These are phyloP conservation scores for Paecilomyces niveus DNA, from an alignment of 2,329 filamentous ascomycete genomes.

Conservation along the genomic window DNA sequence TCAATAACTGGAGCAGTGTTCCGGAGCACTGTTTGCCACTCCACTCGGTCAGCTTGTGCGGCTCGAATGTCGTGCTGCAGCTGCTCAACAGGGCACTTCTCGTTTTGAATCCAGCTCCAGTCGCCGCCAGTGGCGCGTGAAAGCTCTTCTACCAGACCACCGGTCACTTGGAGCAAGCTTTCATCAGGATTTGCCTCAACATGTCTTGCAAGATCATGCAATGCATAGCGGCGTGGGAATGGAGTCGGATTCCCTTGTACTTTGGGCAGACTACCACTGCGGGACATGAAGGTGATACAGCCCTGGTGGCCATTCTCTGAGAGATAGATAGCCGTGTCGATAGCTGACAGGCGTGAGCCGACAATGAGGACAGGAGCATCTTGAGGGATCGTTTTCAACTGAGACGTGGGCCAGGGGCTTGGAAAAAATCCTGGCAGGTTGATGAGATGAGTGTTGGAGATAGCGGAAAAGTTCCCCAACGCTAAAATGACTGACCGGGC, in stretches of 20 bases:
- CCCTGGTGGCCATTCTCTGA: slow-evolving; percentile 4
- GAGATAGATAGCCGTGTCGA: slow-evolving; percentile 5
- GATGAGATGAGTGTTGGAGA: slow-evolving; percentile 2
- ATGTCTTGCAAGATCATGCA: slow-evolving; percentile 3
- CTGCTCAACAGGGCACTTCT: neutral
- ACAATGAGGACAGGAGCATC: slow-evolving; percentile 5
- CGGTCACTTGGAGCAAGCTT: slow-evolving; percentile 3
- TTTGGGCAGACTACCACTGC: slow-evolving; percentile 6
- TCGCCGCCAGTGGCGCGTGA: slow-evolving; percentile 2
- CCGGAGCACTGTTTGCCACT: neutral
- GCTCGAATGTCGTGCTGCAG: neutral
- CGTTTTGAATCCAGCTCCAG: slow-evolving; percentile 7
- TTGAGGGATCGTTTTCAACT: slow-evolving; percentile 1
- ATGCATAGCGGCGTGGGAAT: slow-evolving; percentile 3
- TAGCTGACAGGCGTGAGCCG: slow-evolving; percentile 6
- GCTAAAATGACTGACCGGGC: neutral
- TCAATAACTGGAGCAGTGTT: slow-evolving; percentile 5
- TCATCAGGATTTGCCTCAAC: slow-evolving; percentile 1
- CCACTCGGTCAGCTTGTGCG: neutral
- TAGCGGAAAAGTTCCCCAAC: neutral
- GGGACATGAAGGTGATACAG: slow-evolving; percentile 7
- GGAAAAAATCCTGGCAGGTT: slow-evolving; percentile 4
- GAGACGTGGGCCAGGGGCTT: slow-evolving; percentile 7
- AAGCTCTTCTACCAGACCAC: slow-evolving; percentile 6
- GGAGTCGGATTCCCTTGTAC: slow-evolving; percentile 5